Percentiles rank a stretch among this genome's conserved stretches.
Evolutionary conservation across 371 early-diverging fungal genomes (phyloP).

Genomic region (Haplosporangium sp.): DNA sequence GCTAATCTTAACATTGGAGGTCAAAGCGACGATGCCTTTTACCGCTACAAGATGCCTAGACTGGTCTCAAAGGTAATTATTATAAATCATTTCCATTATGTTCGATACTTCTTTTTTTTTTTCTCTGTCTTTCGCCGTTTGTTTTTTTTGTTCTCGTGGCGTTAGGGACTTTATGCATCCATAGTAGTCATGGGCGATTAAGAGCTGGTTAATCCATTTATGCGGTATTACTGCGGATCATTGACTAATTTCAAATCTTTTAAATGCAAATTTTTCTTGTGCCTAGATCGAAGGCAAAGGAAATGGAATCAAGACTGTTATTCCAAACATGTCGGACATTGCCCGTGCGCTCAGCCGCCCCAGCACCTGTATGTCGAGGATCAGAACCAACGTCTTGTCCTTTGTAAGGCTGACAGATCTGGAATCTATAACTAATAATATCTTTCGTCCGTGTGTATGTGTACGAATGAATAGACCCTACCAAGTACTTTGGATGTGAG

Average conservation of each 20-base stretch:
- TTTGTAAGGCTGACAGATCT: constrained; percentile 1
- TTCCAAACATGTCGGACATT: constrained; percentile 98
- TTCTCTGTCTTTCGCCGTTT: no score
- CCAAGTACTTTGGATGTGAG: constrained; percentile 97
- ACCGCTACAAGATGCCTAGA: constrained; percentile 99
- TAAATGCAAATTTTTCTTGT: constrained; percentile 4
- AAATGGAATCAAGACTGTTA: constrained; percentile 99
- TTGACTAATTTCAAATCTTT: no score
- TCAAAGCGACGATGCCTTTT: constrained; percentile 93
- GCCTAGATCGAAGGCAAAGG: constrained; percentile 96
- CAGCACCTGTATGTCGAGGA: constrained; percentile 70
- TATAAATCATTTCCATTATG: background rate
- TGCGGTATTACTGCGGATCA: constrained; percentile 9
- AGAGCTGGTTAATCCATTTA: no score
- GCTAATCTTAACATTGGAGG: constrained; percentile 87
- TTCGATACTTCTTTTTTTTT: background rate
- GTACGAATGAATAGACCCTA: constrained; percentile 80
- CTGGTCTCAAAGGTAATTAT: constrained; percentile 80
- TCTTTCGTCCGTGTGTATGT: no score
- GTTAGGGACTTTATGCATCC: no score
- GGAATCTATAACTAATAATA: background rate
- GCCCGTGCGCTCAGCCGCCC: constrained; percentile 94
- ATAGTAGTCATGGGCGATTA: no score
- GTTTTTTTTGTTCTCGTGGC: no score
- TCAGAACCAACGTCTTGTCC: constrained; percentile 30